These are phyloP conservation scores for Penicillium sp. DNA, from an alignment of 2,329 filamentous ascomycete species.

Conservation along the genomic window DNA sequence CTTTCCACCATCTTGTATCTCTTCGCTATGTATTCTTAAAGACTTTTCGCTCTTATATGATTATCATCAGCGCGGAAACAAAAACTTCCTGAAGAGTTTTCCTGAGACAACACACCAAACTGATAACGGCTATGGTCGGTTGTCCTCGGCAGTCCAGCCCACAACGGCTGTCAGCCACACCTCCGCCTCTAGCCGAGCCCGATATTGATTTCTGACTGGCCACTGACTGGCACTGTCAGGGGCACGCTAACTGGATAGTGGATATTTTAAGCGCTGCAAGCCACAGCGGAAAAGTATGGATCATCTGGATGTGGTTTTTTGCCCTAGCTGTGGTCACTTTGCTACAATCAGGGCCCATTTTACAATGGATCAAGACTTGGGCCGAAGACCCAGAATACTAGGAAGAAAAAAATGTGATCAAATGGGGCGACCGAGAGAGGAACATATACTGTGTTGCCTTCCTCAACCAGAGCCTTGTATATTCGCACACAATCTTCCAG, in stretches of 20 bases:
- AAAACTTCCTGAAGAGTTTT: background rate
- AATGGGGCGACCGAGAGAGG: background rate
- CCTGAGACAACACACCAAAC: background rate
- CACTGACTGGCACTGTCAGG: background rate
- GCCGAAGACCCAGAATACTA: background rate
- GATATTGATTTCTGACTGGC: background rate
- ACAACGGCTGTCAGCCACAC: constrained; percentile 1
- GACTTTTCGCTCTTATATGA: no score
- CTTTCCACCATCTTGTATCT: no score
- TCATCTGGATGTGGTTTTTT: background rate
- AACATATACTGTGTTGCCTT: background rate
- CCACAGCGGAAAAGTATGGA: constrained; percentile 17
- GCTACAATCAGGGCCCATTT: constrained; percentile 5
- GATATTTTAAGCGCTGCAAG: background rate
- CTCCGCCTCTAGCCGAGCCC: constrained; percentile 4
- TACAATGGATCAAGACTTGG: constrained; percentile 1
- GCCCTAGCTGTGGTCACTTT: background rate
- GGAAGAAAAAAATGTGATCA: background rate
- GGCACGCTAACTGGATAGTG: constrained; percentile 1
- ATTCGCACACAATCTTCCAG: background rate
- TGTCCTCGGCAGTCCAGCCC: background rate
- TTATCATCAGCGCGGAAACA: background rate
- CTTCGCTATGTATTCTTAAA: no score
- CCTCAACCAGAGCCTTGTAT: background rate
- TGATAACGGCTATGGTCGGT: constrained; percentile 12